phyloP scores from a whole-genome alignment of 345 rosid genomes.

The Populus davidiana region DNA sequence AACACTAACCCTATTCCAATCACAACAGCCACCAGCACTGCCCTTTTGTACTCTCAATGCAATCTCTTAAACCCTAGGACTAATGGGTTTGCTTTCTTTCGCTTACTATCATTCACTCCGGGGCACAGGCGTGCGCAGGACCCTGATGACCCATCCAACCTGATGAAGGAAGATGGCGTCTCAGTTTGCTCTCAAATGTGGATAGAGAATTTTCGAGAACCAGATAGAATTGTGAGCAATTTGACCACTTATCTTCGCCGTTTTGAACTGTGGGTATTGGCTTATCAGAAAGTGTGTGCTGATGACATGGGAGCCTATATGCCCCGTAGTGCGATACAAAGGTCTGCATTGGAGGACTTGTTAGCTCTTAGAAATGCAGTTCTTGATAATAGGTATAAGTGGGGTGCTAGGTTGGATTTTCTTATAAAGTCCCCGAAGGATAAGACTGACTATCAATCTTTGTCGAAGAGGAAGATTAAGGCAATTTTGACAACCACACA shows the following conservation, averaged over 20 bases:
- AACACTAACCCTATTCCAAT: constrained; percentile 21
- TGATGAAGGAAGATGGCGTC: constrained; percentile 90
- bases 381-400: constrained; percentile 88
- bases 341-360: constrained; percentile 76
- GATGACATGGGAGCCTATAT: constrained; percentile 85
- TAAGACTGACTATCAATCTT: constrained; percentile 74
- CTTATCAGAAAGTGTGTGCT: constrained; percentile 85
- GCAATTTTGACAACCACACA: constrained; percentile 84
- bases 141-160: constrained; percentile 76
- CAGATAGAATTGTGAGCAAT: constrained; percentile 52
- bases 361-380: constrained; percentile 81
- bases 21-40: constrained; percentile 8
- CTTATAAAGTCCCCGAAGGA: constrained; percentile 84
- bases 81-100: constrained; percentile 31
- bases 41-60: constrained; percentile 19
- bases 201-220: constrained; percentile 58
- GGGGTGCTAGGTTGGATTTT: constrained; percentile 93
- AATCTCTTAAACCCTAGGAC: constrained; percentile 20
- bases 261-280: constrained; percentile 88
- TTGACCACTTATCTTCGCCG: constrained; percentile 65
- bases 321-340: constrained; percentile 76
- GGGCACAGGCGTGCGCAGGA: constrained; percentile 55
- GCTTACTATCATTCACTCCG: constrained; percentile 51
- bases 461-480: constrained; percentile 94
- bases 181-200: constrained; percentile 95